Evolutionary conservation across 164 flowering plant genomes (phyloP).

Genomic region (Pachysandra terminalis): DNA sequence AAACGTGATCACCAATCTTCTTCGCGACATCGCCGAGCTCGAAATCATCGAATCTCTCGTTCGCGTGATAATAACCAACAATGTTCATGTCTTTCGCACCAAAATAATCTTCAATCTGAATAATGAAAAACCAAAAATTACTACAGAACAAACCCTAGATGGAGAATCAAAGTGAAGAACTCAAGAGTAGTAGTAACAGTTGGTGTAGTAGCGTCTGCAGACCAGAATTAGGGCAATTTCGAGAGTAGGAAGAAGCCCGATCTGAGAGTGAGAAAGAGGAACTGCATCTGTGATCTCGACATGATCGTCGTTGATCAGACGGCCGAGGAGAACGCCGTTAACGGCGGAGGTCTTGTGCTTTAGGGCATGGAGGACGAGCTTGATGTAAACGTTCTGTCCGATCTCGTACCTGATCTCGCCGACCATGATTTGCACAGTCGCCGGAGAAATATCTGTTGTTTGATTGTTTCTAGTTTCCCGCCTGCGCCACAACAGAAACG

Average conservation of each 20-base stretch:
- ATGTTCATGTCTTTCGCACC: slow-evolving; percentile 55
- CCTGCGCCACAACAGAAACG: no score
- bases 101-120: slow-evolving; percentile 82
- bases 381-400: slow-evolving; percentile 77
- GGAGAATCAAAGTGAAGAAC: neutral
- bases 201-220: neutral
- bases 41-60: slow-evolving; percentile 77
- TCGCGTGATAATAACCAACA: slow-evolving; percentile 94
- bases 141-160: slow-evolving; percentile 7
- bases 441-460: neutral
- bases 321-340: slow-evolving; percentile 84
- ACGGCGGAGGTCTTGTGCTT: slow-evolving; percentile 78
- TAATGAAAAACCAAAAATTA: neutral
- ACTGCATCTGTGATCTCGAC: slow-evolving; percentile 79
- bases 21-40: slow-evolving; percentile 73
- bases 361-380: slow-evolving; percentile 81
- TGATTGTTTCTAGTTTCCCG: no score
- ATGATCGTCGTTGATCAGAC: slow-evolving; percentile 28
- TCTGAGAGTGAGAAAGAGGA: slow-evolving; percentile 87
- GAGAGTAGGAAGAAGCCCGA: slow-evolving; percentile 82
- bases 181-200: neutral
- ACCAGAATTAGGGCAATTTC: slow-evolving; percentile 92
- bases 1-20: slow-evolving; percentile 91
- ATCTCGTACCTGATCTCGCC: slow-evolving; percentile 66
- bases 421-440: slow-evolving; percentile 25